Evolutionary conservation across 2,329 filamentous ascomycete species (phyloP), one percentile per base, ranked within the genome.

Genomic region (Alternaria ethzedia): DNA sequence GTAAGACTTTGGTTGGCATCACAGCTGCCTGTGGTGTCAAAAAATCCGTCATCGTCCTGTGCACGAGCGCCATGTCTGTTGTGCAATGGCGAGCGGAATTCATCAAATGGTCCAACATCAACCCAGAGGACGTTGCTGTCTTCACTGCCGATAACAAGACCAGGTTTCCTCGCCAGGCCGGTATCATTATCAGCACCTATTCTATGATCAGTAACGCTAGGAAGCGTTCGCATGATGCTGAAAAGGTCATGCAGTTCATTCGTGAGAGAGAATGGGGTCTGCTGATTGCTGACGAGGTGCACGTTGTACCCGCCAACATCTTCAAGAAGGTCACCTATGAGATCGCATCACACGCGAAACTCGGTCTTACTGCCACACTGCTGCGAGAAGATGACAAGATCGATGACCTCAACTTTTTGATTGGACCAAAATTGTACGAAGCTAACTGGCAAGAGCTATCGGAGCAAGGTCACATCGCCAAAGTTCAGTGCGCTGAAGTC

Each of bases 371-470:
- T 0, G 96, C 96, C 0, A 99, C 96, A 0, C 84, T 99, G 11
- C 88, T 99, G 15, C 89, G 96, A 83, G 96, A 99, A 81, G 96
- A 99, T 75, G 95, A 99, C 84, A 98, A 98, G 83, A 99, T 99
- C 77, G 93, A 92, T 25, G 94, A 98, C 84, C 82, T 99, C 49
- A 99, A 99, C 79, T 99, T 98, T 77, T 83, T 99, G 62, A 98
- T 99, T 74, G 96, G 96, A 0, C 96, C 96, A 0, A 99, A 99
- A 80, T 85, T 99, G 0, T 99, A 97, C 77, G 96, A 99, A 81
- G 96, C 96, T 26, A 99, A 99, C 79, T 99, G 96, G 96, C 97
- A 98, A 90, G 96, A 99, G 79, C 87, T 99, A 44, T 96, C 95
- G 1, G 93, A 97, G 75, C 94, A 97, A 81, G 96, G 96, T 1